Evolutionary conservation across 495 filamentous ascomycete genomes (phyloP).

Genomic region (Talaromyces stipitatus): DNA sequence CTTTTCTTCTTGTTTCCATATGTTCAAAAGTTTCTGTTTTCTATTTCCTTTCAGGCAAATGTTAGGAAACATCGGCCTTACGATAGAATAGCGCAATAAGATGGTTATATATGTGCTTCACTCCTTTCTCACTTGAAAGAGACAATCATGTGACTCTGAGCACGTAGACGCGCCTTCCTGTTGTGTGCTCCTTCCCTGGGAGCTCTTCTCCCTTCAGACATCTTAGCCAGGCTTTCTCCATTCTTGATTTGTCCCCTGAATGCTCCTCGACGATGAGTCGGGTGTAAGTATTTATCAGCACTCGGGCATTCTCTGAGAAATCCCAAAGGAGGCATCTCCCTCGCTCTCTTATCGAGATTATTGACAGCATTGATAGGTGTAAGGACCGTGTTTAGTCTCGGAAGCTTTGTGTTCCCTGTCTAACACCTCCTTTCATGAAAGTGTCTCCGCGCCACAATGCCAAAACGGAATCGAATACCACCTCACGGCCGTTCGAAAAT

Average conservation of each 20-base stretch:
- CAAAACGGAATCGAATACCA: neutral
- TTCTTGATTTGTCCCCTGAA: neutral
- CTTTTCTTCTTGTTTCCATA: neutral
- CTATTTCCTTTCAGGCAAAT: neutral
- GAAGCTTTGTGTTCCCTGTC: neutral
- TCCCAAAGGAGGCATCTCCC: neutral
- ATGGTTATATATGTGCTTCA: neutral
- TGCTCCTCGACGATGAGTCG: neutral
- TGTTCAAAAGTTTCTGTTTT: neutral
- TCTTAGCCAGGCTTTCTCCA: too few relatives aligned
- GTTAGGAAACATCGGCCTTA: neutral
- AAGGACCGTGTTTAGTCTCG: neutral
- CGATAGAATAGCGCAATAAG: neutral
- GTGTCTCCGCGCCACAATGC: neutral
- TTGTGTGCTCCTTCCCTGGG: neutral
- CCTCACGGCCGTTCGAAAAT: neutral
- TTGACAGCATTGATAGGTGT: neutral
- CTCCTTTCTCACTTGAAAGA: neutral
- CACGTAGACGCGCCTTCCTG: neutral
- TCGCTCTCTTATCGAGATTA: neutral
- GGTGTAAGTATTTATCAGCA: neutral
- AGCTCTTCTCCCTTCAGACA: too few relatives aligned
- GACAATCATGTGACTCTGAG: neutral
- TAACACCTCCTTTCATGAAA: neutral
- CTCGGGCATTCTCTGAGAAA: neutral